Conservation (phyloP, 2,329 filamentous ascomycete species). For the Biscogniauxia marginata region DNA sequence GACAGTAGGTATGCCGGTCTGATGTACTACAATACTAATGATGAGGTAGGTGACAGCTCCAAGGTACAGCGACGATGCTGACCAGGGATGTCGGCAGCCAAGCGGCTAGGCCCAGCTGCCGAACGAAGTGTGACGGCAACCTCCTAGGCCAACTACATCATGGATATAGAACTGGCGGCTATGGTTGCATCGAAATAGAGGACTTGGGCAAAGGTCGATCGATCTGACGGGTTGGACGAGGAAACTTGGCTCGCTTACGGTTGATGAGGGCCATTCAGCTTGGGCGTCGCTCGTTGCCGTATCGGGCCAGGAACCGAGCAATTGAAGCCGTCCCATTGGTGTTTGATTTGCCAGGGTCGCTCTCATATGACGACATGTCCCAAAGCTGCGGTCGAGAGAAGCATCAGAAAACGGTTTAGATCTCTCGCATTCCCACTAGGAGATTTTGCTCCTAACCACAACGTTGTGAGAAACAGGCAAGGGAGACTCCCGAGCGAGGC, state of each 20-base stretch:
- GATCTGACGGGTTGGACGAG: conserved; percentile 5
- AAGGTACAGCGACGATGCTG: conserved; percentile 2
- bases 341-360: conserved; percentile 6
- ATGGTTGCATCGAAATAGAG: conserved; percentile 15
- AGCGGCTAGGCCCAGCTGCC: not conserved
- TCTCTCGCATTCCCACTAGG: not conserved
- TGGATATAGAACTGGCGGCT: conserved; percentile 7
- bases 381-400: conserved; percentile 11
- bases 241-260: conserved; percentile 18
- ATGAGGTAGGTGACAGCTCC: not conserved
- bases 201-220: conserved; percentile 1
- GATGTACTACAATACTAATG: not conserved
- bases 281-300: conserved; percentile 14
- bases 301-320: conserved; percentile 16
- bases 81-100: conserved; percentile 3
- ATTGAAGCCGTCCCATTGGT: conserved; percentile 14
- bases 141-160: conserved; percentile 16
- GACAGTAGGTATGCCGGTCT: not conserved
- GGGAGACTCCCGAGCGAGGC: not conserved
- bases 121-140: not conserved
- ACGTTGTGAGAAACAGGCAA: not conserved
- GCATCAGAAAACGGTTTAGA: conserved; percentile 1
- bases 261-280: conserved; percentile 7
- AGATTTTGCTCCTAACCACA: conserved; percentile 1
- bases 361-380: conserved; percentile 19